Conservation (phyloP, 1,139 yeast genomes). For the Taphrina wiesneri region DNA sequence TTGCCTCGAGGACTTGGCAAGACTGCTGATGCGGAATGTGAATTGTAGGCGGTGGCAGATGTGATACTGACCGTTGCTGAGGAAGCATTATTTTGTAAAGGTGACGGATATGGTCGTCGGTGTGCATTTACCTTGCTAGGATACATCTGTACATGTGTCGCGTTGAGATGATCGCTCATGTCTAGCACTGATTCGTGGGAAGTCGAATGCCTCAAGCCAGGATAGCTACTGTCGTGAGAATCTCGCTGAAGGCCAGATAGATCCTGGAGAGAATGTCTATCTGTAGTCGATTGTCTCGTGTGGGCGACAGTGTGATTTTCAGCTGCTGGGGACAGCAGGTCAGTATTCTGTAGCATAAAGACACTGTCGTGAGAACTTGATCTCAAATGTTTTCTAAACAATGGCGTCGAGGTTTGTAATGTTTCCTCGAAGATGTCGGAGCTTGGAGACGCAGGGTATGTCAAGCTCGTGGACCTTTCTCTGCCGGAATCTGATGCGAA, state of each 20-base stretch:
- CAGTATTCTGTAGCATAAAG: neutral
- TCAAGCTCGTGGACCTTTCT: conserved; percentile 14
- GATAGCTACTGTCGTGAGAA: neutral
- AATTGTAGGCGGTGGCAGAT: conserved; percentile 17
- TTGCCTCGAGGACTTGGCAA: conserved; percentile 12
- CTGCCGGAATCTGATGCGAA: conserved; percentile 6
- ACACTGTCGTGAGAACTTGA: conserved; percentile 17
- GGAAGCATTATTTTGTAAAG: conserved; percentile 10
- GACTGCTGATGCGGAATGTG: neutral
- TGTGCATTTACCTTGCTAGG: neutral
- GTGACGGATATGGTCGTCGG: conserved; percentile 16
- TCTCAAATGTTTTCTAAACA: neutral
- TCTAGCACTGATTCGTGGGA: conserved; percentile 22
- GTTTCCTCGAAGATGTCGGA: neutral
- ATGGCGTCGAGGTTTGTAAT: neutral
- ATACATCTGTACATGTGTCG: neutral
- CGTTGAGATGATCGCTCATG: neutral
- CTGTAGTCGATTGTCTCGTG: too few species aligned
- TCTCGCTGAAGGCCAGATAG: neutral
- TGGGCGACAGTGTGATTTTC: too few species aligned
- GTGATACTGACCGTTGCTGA: conserved; percentile 15
- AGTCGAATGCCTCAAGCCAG: neutral
- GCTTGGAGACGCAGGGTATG: conserved; percentile 14
- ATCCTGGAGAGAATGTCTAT: too few species aligned
- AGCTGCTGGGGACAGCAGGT: neutral